Conservation (phyloP, 2,329 filamentous ascomycete genomes). For the Annulohypoxylon truncatum region DNA sequence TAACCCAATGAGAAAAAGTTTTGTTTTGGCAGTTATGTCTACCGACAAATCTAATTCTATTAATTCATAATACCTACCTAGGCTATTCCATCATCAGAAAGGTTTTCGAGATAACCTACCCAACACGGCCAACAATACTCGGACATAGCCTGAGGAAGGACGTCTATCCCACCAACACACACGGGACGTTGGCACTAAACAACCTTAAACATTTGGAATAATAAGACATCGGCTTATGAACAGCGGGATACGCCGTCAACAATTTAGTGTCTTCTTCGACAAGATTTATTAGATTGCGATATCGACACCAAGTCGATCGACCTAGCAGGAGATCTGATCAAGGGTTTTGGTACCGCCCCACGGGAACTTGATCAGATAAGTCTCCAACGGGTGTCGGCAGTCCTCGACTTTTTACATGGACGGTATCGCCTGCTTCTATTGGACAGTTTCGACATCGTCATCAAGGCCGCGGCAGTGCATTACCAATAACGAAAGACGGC, state of each 20-base stretch:
- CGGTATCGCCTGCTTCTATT: slow-evolving; percentile 33
- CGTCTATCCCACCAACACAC: neutral
- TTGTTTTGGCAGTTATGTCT: slow-evolving; percentile 30
- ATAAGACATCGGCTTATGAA: neutral
- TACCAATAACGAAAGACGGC: slow-evolving; percentile 5
- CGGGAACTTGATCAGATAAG: slow-evolving; percentile 23
- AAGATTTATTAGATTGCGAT: slow-evolving; percentile 9
- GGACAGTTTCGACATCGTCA: slow-evolving; percentile 36
- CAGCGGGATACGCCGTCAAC: neutral
- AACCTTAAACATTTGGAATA: neutral
- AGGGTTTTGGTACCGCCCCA: slow-evolving; percentile 28
- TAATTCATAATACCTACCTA: slow-evolving; percentile 14
- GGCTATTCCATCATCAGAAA: slow-evolving; percentile 1
- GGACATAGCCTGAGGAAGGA: slow-evolving; percentile 7
- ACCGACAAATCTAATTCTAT: slow-evolving; percentile 20
- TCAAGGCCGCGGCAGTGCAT: slow-evolving; percentile 17
- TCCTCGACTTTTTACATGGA: slow-evolving; percentile 39
- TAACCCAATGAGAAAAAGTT: slow-evolving; percentile 39
- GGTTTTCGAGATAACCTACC: neutral
- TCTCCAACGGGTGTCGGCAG: neutral
- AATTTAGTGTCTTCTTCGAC: neutral
- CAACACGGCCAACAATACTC: slow-evolving; percentile 1
- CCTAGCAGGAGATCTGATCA: slow-evolving; percentile 37
- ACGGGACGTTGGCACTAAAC: neutral
- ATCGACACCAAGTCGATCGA: slow-evolving; percentile 28